Evolutionary conservation across 345 rosid genomes (phyloP).

Genomic region (Lepidium africanum): DNA sequence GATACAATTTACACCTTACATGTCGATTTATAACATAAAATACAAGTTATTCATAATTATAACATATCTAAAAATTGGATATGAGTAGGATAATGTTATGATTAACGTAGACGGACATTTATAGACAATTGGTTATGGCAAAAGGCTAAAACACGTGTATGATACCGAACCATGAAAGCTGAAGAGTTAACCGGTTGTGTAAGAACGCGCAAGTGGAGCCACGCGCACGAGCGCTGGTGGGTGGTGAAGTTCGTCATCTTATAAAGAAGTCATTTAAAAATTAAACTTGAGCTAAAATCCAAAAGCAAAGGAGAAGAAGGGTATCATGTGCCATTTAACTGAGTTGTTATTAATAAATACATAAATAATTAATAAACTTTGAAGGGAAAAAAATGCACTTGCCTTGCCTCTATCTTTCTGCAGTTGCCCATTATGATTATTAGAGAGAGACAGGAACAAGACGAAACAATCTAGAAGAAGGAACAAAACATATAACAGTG

Average conservation of each 20-base stretch:
- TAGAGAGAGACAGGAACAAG: constrained; percentile 30
- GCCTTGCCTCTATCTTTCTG: constrained; percentile 24
- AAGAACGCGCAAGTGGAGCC: constrained; percentile 22
- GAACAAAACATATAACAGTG: neutral
- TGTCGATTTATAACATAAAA: too few relatives aligned
- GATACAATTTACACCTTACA: too few relatives aligned
- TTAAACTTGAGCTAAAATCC: constrained; percentile 16
- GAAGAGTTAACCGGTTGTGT: neutral
- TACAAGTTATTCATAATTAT: too few relatives aligned
- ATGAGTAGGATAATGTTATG: too few relatives aligned
- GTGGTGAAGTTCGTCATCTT: constrained; percentile 20
- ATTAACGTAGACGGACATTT: too few relatives aligned
- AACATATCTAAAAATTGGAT: too few relatives aligned
- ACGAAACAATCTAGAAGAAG: constrained; percentile 21
- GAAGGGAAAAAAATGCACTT: neutral
- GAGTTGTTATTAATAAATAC: constrained; percentile 8
- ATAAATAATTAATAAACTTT: neutral
- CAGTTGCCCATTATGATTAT: constrained; percentile 24
- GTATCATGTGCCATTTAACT: constrained; percentile 29
- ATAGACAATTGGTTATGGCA: too few relatives aligned
- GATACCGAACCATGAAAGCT: neutral
- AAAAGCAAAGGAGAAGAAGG: constrained; percentile 28
- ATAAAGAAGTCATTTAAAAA: neutral
- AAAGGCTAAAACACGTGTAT: neutral
- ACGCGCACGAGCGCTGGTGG: constrained; percentile 27